A percentile compares a stretch with the other conserved stretches of the same genome.
phyloP scores from a whole-genome alignment of 495 filamentous ascomycete species.

The Evansstolkia leycettana region DNA sequence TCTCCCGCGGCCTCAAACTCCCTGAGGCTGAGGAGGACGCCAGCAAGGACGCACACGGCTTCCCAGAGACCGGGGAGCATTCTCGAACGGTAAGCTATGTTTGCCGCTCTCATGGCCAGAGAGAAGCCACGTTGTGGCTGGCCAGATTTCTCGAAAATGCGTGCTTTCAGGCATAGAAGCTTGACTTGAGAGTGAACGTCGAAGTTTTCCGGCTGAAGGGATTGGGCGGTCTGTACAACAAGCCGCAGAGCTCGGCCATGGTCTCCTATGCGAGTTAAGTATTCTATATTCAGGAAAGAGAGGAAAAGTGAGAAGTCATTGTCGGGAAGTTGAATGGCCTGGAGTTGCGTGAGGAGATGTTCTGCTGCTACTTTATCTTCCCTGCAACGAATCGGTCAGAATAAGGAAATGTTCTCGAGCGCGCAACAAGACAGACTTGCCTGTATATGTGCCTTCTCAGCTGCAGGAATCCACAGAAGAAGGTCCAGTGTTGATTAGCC shows the following conservation, averaged over 20 bases:
- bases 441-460: slow-evolving; percentile 56
- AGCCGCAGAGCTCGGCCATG: slow-evolving; percentile 50
- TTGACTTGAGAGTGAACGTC: slow-evolving; percentile 67
- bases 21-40: slow-evolving; percentile 54
- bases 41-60: slow-evolving; percentile 55
- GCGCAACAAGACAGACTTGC: slow-evolving; percentile 17
- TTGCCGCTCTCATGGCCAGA: slow-evolving; percentile 67
- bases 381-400: slow-evolving; percentile 21
- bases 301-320: slow-evolving; percentile 62
- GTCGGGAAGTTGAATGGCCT: slow-evolving; percentile 44
- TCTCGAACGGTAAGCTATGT: slow-evolving; percentile 57
- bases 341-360: slow-evolving; percentile 47
- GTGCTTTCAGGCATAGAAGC: slow-evolving; percentile 64
- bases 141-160: slow-evolving; percentile 56
- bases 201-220: slow-evolving; percentile 53
- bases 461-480: slow-evolving; percentile 60
- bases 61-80: slow-evolving; percentile 68
- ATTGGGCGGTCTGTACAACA: slow-evolving; percentile 53
- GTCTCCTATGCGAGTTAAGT: slow-evolving; percentile 50
- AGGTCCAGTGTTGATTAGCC: slow-evolving; percentile 66
- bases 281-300: slow-evolving; percentile 57
- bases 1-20: slow-evolving; percentile 61
- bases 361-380: slow-evolving; percentile 58
- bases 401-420: not conserved
- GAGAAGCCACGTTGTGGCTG: slow-evolving; percentile 75